phyloP scores from a whole-genome alignment of 129 eudicot genomes.

The Artemisia tridentata region DNA sequence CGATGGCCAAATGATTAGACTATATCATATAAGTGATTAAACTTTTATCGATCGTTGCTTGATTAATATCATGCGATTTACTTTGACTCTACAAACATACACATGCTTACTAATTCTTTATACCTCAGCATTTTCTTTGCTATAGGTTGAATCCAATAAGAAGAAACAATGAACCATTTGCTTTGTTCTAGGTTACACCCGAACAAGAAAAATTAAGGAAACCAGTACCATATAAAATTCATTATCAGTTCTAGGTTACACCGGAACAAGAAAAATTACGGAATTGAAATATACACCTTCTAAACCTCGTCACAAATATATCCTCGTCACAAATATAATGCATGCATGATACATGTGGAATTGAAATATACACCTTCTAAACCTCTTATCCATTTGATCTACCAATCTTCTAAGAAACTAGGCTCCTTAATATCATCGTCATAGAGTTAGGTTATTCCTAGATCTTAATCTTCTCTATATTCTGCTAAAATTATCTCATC shows the following conservation, averaged over 20 bases:
- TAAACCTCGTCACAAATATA: too few relatives aligned
- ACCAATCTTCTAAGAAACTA: too few relatives aligned
- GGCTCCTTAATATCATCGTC: not conserved
- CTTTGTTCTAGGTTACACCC: conserved; percentile 9
- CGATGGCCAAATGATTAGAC: too few relatives aligned
- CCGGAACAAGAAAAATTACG: not conserved
- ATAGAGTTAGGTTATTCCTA: not conserved
- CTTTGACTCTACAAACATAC: too few relatives aligned
- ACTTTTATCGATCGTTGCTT: too few relatives aligned
- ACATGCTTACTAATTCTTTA: not conserved
- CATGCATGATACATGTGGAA: too few relatives aligned
- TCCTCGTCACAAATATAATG: too few relatives aligned
- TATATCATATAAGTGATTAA: too few relatives aligned
- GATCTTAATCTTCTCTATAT: not conserved
- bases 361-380: not conserved
- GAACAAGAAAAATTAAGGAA: not conserved
- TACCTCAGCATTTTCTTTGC: not conserved
- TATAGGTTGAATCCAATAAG: conserved; percentile 6
- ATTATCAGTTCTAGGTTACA: conserved; percentile 2
- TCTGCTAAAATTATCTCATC: not conserved
- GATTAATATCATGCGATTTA: too few relatives aligned
- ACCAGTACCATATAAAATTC: too few relatives aligned
- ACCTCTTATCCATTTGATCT: not conserved
- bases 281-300: too few relatives aligned
- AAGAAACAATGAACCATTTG: not conserved